phyloP scores from a whole-genome alignment of 2,329 filamentous ascomycete genomes.

The Aspergillus proliferans region DNA sequence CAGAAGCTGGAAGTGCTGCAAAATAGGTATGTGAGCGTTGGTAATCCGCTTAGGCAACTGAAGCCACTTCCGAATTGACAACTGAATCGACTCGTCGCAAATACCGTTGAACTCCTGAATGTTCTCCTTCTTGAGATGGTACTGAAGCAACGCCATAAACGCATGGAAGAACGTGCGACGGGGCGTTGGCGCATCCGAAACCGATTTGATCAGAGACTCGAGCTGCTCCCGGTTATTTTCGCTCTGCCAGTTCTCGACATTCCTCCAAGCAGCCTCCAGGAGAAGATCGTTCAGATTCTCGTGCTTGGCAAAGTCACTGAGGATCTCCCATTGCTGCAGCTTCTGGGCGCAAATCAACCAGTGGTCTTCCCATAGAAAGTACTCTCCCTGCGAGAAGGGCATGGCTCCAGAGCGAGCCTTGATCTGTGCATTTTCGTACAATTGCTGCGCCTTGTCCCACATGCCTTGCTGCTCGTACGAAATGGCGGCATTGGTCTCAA shows the following conservation, averaged over 20 bases:
- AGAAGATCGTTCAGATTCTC: conserved; percentile 97
- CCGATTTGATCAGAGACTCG: conserved; percentile 88
- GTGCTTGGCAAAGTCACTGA: conserved; percentile 96
- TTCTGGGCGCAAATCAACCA: conserved; percentile 98
- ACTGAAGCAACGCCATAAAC: conserved; percentile 93
- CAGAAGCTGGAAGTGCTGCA: conserved; percentile 96
- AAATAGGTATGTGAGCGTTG: conserved; percentile 85
- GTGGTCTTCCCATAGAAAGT: conserved; percentile 99
- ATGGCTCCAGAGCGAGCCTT: conserved; percentile 95
- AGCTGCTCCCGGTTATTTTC: conserved; percentile 80
- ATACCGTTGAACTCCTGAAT: conserved; percentile 77
- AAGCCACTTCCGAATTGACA: conserved; percentile 98
- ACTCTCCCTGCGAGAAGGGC: conserved; percentile 92
- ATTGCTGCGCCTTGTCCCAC: conserved; percentile 97
- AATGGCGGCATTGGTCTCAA: conserved; percentile 93
- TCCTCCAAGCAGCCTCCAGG: conserved; percentile 90
- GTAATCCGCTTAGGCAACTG: conserved; percentile 92
- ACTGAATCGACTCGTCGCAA: conserved; percentile 93
- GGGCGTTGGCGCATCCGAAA: conserved; percentile 95
- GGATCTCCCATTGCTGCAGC: conserved; percentile 96
- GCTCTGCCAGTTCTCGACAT: conserved; percentile 89
- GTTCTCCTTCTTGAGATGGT: conserved; percentile 81
- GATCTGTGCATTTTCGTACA: conserved; percentile 95
- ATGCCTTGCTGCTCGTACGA: conserved; percentile 99
- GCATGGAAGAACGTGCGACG: conserved; percentile 94